These are phyloP conservation scores for Lepidium aucheri DNA, from an alignment of 345 rosid genomes.

Conservation along the genomic window DNA sequence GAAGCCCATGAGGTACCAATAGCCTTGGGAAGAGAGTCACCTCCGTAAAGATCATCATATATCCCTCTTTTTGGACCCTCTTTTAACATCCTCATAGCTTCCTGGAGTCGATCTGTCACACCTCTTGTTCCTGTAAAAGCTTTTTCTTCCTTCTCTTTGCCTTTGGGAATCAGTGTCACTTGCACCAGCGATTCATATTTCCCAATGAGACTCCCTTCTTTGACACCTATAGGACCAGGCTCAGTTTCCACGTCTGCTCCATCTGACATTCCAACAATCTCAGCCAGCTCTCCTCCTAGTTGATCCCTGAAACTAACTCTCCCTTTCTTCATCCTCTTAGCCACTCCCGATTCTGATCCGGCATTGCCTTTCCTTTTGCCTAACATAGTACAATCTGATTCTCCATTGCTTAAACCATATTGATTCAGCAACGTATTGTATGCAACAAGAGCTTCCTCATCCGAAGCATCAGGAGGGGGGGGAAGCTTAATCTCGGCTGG, in stretches of 20 bases:
- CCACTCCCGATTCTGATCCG: conserved; percentile 47
- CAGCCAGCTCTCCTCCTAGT: conserved; percentile 80
- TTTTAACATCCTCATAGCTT: conserved; percentile 62
- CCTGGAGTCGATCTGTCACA: conserved; percentile 65
- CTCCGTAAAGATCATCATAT: conserved; percentile 66
- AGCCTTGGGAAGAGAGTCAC: conserved; percentile 59
- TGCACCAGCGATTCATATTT: conserved; percentile 85
- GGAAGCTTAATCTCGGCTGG: conserved; percentile 63
- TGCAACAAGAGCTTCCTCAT: conserved; percentile 77
- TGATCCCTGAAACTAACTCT: conserved; percentile 77
- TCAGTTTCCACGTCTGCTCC: conserved; percentile 94
- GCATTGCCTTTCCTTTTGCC: conserved; percentile 48
- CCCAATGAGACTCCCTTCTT: conserved; percentile 93
- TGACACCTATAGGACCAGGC: conserved; percentile 82
- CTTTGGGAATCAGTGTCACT: conserved; percentile 64
- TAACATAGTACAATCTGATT: conserved; percentile 13
- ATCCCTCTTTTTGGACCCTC: conserved; percentile 53
- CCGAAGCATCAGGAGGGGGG: conserved; percentile 69
- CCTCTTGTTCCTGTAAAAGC: conserved; percentile 31
- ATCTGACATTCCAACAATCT: conserved; percentile 89
- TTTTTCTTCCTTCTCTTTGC: conserved; percentile 45
- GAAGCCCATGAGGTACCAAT: conserved; percentile 92
- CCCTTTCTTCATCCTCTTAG: conserved; percentile 50
- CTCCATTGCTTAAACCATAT: conserved; percentile 46
- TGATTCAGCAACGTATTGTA: conserved; percentile 84